These are phyloP conservation scores for Suillus subalutaceus DNA, from an alignment of 768 basidiomycete genomes.

Conservation along the genomic window DNA sequence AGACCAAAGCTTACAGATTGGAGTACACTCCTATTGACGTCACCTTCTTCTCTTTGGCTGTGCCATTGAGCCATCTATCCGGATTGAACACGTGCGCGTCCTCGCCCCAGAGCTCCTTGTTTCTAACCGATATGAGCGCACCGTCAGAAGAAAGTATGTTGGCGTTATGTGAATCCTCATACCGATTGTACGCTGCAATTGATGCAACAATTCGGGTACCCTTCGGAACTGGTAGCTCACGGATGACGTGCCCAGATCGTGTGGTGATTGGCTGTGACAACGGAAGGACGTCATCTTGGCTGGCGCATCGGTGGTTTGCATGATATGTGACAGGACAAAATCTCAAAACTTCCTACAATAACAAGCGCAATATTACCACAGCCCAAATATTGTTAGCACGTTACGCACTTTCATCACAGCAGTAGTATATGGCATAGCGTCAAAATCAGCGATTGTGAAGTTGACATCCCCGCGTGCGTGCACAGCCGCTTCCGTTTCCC, in stretches of 20 bases:
- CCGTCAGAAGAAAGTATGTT: not conserved
- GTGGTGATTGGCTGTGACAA: slow-evolving; percentile 55
- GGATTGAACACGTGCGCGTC: slow-evolving; percentile 36
- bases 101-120: slow-evolving; percentile 33
- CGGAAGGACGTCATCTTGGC: slow-evolving; percentile 58
- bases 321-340: slow-evolving; percentile 54
- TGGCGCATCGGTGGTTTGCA: slow-evolving; percentile 54
- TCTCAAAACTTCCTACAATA: slow-evolving; percentile 46
- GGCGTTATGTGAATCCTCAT: not conserved
- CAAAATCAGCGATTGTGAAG: slow-evolving; percentile 47
- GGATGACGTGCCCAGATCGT: slow-evolving; percentile 38
- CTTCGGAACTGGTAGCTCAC: slow-evolving; percentile 50
- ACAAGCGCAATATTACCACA: not conserved
- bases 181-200: slow-evolving; percentile 60
- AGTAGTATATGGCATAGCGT: slow-evolving; percentile 51
- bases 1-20: slow-evolving; percentile 24
- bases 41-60: slow-evolving; percentile 20
- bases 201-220: slow-evolving; percentile 55
- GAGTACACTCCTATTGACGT: slow-evolving; percentile 31
- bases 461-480: slow-evolving; percentile 39
- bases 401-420: slow-evolving; percentile 47
- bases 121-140: slow-evolving; percentile 18
- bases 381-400: not conserved
- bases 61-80: slow-evolving; percentile 28
- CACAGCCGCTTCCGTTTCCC: slow-evolving; percentile 21